These are phyloP conservation scores for Gentiana straminea DNA, from an alignment of 257 asterid species.

Conservation along the genomic window DNA sequence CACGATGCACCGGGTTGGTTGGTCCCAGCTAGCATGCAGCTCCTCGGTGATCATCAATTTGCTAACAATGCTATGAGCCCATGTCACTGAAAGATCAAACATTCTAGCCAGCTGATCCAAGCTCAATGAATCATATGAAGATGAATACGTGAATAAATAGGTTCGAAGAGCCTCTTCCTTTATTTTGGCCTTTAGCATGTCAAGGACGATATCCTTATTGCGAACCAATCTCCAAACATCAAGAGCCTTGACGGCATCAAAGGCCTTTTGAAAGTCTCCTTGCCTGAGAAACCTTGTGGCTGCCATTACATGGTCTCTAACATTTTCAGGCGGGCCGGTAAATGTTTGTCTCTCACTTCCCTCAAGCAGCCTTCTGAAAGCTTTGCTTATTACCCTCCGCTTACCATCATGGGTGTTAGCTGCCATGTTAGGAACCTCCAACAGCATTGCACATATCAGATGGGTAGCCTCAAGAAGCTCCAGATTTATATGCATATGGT, in stretches of 20 bases:
- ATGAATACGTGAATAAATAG: constrained; percentile 68
- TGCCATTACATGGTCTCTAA: constrained; percentile 95
- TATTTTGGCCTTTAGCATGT: constrained; percentile 69
- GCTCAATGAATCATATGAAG: constrained; percentile 64
- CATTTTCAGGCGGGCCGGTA: constrained; percentile 94
- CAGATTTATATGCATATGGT: constrained; percentile 95
- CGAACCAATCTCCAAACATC: constrained; percentile 80
- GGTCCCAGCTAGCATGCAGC: constrained; percentile 93
- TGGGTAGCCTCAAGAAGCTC: constrained; percentile 99
- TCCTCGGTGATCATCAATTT: constrained; percentile 91
- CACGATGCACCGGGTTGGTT: constrained; percentile 72
- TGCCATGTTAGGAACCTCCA: constrained; percentile 98
- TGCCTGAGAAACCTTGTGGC: constrained; percentile 77
- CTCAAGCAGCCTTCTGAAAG: constrained; percentile 68
- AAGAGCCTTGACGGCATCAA: constrained; percentile 51
- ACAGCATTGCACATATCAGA: constrained; percentile 79
- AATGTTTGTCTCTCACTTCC: constrained; percentile 80
- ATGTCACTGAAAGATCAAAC: constrained; percentile 65
- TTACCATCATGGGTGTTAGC: constrained; percentile 74
- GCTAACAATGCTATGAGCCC: constrained; percentile 62
- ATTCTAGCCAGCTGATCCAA: constrained; percentile 68
- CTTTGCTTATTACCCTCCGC: constrained; percentile 79
- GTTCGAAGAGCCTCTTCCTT: constrained; percentile 93
- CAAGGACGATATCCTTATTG: constrained; percentile 57
- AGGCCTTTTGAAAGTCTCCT: constrained; percentile 76